phyloP scores from a whole-genome alignment of 2,329 filamentous ascomycete genomes.

The Diplodia scrobiculata region DNA sequence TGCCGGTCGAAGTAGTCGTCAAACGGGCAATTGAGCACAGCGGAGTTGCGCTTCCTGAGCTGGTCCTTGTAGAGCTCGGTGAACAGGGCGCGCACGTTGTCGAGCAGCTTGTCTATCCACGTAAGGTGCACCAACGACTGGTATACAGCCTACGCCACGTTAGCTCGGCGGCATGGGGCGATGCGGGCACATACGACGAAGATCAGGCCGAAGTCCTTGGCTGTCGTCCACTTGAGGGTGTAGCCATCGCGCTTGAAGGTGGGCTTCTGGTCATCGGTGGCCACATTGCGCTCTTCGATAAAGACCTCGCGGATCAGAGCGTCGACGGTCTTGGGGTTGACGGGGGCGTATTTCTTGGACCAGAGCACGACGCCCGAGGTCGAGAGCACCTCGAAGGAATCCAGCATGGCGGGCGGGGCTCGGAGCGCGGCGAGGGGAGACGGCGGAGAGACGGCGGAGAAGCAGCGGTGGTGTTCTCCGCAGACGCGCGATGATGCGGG shows the following conservation, averaged over 20 bases:
- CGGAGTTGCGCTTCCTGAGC: conserved; percentile 76
- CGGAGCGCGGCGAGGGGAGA: conserved; percentile 19
- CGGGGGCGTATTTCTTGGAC: conserved; percentile 81
- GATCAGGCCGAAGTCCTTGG: conserved; percentile 90
- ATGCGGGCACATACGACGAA: conserved; percentile 72
- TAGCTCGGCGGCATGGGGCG: not conserved
- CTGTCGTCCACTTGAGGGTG: conserved; percentile 88
- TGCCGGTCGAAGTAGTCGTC: conserved; percentile 95
- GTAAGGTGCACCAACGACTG: conserved; percentile 91
- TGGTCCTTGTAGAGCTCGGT: conserved; percentile 86
- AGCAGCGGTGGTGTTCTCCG: conserved; percentile 22
- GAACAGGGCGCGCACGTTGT: conserved; percentile 92
- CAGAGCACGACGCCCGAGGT: conserved; percentile 96
- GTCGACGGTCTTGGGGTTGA: conserved; percentile 84
- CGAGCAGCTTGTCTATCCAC: conserved; percentile 95
- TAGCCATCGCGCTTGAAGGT: conserved; percentile 90
- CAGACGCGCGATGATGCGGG: conserved; percentile 26
- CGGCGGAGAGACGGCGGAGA: conserved; percentile 13
- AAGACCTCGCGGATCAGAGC: conserved; percentile 95
- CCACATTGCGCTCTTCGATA: conserved; percentile 84
- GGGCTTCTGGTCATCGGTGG: conserved; percentile 65
- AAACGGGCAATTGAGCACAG: conserved; percentile 77
- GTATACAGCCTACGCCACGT: conserved; percentile 75
- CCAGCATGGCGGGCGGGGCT: conserved; percentile 67
- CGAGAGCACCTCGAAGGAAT: conserved; percentile 94